These are phyloP conservation scores for Aspergillus bertholletiae DNA, from an alignment of 495 filamentous ascomycete species.

Conservation along the genomic window DNA sequence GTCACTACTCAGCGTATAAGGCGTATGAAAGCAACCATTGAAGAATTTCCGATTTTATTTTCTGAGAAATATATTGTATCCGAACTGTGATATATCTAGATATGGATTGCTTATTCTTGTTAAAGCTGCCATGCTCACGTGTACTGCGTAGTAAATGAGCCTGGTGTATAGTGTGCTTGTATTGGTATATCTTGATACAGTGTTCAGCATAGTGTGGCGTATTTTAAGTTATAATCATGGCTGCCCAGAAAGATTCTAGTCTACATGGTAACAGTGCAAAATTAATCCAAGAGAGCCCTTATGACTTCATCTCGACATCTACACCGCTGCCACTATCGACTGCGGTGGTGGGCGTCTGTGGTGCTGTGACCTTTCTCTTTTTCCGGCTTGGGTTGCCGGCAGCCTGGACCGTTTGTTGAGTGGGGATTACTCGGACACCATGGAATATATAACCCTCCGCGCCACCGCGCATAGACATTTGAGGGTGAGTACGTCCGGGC, in stretches of 20 bases:
- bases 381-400: slow-evolving; percentile 69
- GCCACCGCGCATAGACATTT: slow-evolving; percentile 86
- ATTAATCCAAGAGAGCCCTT: neutral
- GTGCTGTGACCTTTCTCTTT: slow-evolving; percentile 33
- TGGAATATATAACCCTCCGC: slow-evolving; percentile 90
- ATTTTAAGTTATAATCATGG: neutral
- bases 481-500: slow-evolving; percentile 85
- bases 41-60: slow-evolving; percentile 4
- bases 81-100: slow-evolving; percentile 5
- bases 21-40: slow-evolving; percentile 6
- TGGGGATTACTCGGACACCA: slow-evolving; percentile 74
- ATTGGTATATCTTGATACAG: neutral
- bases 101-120: neutral
- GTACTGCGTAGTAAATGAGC: too few relatives aligned
- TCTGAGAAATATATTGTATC: neutral
- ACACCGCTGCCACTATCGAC: slow-evolving; percentile 18
- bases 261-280: neutral
- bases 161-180: too few relatives aligned
- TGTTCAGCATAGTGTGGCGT: neutral
- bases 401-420: slow-evolving; percentile 72
- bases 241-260: neutral
- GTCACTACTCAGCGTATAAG: slow-evolving; percentile 13
- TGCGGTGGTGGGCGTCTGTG: slow-evolving; percentile 19
- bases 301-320: slow-evolving; percentile 34
- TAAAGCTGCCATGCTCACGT: too few relatives aligned